A percentile compares a stretch with the other conserved stretches of the same genome.
Conservation (phyloP, 1,139 yeast species). For the Magnusiomyces tetraspermus region DNA sequence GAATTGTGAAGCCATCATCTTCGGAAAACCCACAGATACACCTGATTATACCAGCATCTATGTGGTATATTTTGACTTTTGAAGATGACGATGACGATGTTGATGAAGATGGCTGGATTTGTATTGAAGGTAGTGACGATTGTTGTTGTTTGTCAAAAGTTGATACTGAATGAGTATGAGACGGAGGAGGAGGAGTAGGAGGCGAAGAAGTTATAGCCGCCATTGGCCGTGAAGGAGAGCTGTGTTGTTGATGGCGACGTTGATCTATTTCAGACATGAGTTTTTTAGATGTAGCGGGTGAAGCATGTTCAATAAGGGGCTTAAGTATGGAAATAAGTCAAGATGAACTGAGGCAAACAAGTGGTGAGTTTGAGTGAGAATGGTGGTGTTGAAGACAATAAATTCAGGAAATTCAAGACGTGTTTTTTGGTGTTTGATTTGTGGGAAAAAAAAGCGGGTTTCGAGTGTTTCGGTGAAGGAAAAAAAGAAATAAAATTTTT, state of each 20-base stretch:
- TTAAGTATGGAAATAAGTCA: too few relatives aligned
- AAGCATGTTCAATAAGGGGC: too few relatives aligned
- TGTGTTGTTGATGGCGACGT: slow-evolving; percentile 11
- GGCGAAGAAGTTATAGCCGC: slow-evolving; percentile 11
- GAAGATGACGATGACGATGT: slow-evolving; percentile 35
- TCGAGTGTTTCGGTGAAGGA: too few relatives aligned
- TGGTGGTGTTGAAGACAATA: too few relatives aligned
- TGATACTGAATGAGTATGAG: not conserved
- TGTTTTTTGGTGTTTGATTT: too few relatives aligned
- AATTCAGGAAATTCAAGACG: too few relatives aligned
- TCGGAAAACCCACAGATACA: slow-evolving; percentile 85
- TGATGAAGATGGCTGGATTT: not conserved
- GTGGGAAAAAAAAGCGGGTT: too few relatives aligned
- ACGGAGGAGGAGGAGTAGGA: slow-evolving; percentile 1
- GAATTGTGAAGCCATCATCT: slow-evolving; percentile 92
- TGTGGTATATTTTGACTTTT: slow-evolving; percentile 27
- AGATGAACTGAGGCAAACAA: too few relatives aligned
- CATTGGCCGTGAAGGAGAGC: slow-evolving; percentile 11
- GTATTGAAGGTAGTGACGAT: not conserved
- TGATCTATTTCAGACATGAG: slow-evolving; percentile 16
- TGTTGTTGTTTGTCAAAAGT: not conserved
- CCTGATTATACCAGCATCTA: slow-evolving; percentile 73
- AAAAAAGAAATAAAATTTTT: too few relatives aligned
- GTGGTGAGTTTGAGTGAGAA: too few relatives aligned
- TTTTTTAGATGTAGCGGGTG: slow-evolving; percentile 5